These are phyloP conservation scores for Erodium moschatum DNA, from an alignment of 441 rosid species.

Conservation along the genomic window DNA sequence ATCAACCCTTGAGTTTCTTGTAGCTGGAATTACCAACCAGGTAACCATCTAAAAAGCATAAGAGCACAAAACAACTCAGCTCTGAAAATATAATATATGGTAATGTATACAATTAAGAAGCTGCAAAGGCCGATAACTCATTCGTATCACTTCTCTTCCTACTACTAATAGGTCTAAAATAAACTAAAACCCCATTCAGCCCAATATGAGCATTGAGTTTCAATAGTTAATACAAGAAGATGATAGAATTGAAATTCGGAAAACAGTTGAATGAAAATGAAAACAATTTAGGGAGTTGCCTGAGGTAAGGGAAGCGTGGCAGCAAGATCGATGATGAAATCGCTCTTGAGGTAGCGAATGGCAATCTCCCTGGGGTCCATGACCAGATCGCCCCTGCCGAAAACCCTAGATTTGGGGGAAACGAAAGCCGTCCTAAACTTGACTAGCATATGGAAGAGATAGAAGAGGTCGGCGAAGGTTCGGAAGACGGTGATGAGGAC, in stretches of 20 bases:
- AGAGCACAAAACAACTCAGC: background rate
- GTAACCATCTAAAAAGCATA: constrained; percentile 46
- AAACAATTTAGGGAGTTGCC: constrained; percentile 26
- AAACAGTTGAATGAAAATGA: no score
- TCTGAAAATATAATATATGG: background rate
- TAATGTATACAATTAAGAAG: background rate
- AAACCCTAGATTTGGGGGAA: constrained; percentile 58
- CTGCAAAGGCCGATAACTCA: no score
- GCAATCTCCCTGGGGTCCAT: constrained; percentile 67
- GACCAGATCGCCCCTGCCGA: constrained; percentile 78
- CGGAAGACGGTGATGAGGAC: constrained; percentile 59
- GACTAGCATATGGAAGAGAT: constrained; percentile 45
- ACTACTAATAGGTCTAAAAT: no score
- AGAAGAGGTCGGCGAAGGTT: constrained; percentile 53
- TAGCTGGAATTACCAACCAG: constrained; percentile 68
- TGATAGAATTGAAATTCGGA: no score
- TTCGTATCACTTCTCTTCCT: no score
- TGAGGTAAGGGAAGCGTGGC: constrained; percentile 89
- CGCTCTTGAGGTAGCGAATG: constrained; percentile 44
- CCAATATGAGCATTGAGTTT: no score
- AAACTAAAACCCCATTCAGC: no score
- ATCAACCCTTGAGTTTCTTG: constrained; percentile 44
- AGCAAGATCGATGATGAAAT: constrained; percentile 57
- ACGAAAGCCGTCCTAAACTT: constrained; percentile 76
- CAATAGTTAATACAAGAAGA: no score